Percentiles rank a stretch among this genome's conserved stretches.
phyloP scores from a whole-genome alignment of 345 rosid genomes.

The Pistacia atlantica region DNA sequence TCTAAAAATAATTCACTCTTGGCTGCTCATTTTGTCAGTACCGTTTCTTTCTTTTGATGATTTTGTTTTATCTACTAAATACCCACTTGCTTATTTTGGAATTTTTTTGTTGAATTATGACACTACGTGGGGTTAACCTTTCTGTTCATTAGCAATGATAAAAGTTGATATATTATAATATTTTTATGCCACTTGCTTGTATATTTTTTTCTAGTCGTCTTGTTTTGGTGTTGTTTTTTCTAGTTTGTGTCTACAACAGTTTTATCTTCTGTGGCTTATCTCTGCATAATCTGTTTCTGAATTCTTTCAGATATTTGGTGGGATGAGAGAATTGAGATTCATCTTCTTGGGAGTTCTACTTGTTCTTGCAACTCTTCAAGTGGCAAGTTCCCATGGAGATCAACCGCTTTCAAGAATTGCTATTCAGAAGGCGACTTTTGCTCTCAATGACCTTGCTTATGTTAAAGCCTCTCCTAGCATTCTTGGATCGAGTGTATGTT shows the following conservation, averaged over 20 bases:
- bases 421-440: conserved; percentile 36
- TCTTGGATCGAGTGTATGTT: conserved; percentile 56
- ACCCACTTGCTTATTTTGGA: background rate
- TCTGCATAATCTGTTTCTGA: background rate
- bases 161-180: background rate
- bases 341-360: conserved; percentile 26
- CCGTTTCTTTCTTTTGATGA: background rate
- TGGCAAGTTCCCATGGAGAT: conserved; percentile 47
- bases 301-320: conserved; percentile 24
- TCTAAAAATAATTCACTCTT: background rate
- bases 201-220: background rate
- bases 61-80: background rate
- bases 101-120: background rate
- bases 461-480: conserved; percentile 52
- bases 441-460: conserved; percentile 43
- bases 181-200: background rate
- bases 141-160: background rate
- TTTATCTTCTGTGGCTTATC: background rate
- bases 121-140: background rate
- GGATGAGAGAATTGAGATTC: conserved; percentile 29
- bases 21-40: background rate
- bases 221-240: background rate
- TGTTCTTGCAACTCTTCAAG: conserved; percentile 46
- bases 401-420: conserved; percentile 63
- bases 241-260: background rate